A percentile compares a stretch with the other conserved stretches of the same genome.
These are phyloP conservation scores for Nyctanthes arbortristis DNA, from an alignment of 257 asterid species.

Conservation along the genomic window DNA sequence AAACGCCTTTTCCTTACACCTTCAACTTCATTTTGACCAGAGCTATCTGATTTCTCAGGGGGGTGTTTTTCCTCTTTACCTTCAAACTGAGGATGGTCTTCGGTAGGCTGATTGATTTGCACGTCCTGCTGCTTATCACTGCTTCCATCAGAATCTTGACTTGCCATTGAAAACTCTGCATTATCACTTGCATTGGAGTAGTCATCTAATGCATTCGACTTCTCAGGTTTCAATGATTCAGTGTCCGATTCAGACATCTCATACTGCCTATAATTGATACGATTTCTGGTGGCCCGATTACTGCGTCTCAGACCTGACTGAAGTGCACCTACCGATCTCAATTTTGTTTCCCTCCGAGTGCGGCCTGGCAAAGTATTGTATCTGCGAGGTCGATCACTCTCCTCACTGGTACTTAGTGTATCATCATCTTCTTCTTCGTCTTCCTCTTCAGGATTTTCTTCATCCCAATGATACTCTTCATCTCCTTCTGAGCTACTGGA, in stretches of 20 bases:
- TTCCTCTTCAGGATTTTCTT: slow-evolving; percentile 79
- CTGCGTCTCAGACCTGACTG: slow-evolving; percentile 86
- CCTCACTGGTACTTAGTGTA: slow-evolving; percentile 60
- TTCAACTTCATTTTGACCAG: slow-evolving; percentile 46
- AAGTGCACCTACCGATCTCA: slow-evolving; percentile 58
- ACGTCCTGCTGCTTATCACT: slow-evolving; percentile 30
- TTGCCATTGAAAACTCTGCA: slow-evolving; percentile 48
- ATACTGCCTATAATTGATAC: slow-evolving; percentile 62
- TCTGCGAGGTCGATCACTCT: slow-evolving; percentile 52
- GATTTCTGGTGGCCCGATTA: slow-evolving; percentile 76
- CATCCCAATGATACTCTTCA: slow-evolving; percentile 81
- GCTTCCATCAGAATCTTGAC: slow-evolving; percentile 59
- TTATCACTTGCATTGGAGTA: slow-evolving; percentile 47
- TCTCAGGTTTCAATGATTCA: slow-evolving; percentile 51
- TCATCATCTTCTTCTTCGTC: slow-evolving; percentile 62
- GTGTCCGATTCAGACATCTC: slow-evolving; percentile 81
- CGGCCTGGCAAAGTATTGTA: slow-evolving; percentile 52
- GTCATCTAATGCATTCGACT: slow-evolving; percentile 42
- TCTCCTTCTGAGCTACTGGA: slow-evolving; percentile 93
- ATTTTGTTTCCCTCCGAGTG: slow-evolving; percentile 66
- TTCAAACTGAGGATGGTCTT: slow-evolving; percentile 40
- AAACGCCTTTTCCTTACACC: slow-evolving; percentile 53
- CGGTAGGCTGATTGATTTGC: slow-evolving; percentile 35
- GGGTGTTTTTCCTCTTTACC: slow-evolving; percentile 33
- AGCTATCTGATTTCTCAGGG: slow-evolving; percentile 37